Conservation (phyloP, 495 filamentous ascomycete species). For the Parmelia sp. region DNA sequence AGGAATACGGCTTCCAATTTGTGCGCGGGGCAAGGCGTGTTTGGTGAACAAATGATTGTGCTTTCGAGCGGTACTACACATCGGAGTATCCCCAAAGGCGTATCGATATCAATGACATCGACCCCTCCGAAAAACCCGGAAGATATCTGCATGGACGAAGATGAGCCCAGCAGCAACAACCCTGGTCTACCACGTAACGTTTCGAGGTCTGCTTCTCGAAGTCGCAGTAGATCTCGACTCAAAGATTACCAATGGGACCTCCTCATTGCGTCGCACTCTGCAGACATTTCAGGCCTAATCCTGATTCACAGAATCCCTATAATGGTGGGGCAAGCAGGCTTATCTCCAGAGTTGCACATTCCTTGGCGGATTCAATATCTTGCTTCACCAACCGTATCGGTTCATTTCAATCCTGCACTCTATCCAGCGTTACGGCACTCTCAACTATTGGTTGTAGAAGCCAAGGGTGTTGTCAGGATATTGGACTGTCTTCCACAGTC, state of each 20-base stretch:
- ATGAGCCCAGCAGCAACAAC: conserved; percentile 23
- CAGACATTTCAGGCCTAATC: conserved; percentile 60
- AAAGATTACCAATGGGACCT: conserved; percentile 43
- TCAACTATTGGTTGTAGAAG: conserved; percentile 60
- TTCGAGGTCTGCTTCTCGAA: conserved; percentile 9
- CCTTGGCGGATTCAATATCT: conserved; percentile 61
- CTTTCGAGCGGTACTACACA: conserved; percentile 49
- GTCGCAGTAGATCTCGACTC: conserved; percentile 7
- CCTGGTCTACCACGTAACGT: neutral
- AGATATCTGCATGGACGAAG: conserved; percentile 28
- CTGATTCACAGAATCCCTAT: conserved; percentile 49
- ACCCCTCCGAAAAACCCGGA: conserved; percentile 40
- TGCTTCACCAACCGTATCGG: conserved; percentile 54
- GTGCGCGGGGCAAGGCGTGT: conserved; percentile 48
- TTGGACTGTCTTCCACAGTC: conserved; percentile 45
- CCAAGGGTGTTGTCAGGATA: conserved; percentile 63
- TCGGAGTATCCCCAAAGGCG: conserved; percentile 53
- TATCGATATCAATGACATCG: conserved; percentile 56
- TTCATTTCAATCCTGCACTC: conserved; percentile 67
- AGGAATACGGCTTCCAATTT: conserved; percentile 35
- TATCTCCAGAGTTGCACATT: conserved; percentile 42
- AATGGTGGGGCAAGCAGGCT: conserved; percentile 25
- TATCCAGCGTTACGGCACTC: conserved; percentile 53
- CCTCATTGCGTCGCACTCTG: conserved; percentile 56
- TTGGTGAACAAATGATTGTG: conserved; percentile 54